Conservation (phyloP, 2,329 filamentous ascomycete genomes). For the Diaporthe velutina region DNA sequence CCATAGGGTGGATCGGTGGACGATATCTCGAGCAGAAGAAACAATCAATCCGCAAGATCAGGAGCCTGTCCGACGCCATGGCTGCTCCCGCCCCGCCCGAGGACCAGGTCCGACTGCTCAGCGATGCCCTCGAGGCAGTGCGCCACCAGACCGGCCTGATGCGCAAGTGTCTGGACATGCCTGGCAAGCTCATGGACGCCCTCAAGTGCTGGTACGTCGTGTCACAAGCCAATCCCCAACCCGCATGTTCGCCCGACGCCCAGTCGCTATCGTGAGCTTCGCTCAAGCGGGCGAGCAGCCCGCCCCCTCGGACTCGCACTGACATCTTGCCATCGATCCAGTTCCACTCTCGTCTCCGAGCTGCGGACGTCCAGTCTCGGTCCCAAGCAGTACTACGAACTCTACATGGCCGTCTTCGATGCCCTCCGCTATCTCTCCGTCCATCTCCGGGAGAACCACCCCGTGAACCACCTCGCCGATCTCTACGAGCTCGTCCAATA, state of each 20-base stretch:
- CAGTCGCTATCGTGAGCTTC: conserved; percentile 2
- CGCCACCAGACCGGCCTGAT: conserved; percentile 97
- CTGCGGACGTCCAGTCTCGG: conserved; percentile 95
- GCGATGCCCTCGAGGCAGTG: conserved; percentile 96
- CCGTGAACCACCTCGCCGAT: conserved; percentile 97
- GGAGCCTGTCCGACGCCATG: conserved; percentile 45
- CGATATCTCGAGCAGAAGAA: conserved; percentile 34
- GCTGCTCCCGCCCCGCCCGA: conserved; percentile 74
- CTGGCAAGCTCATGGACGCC: conserved; percentile 99
- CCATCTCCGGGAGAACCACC: conserved; percentile 96
- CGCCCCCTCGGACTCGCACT: conserved; percentile 8
- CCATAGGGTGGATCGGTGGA: conserved; percentile 34
- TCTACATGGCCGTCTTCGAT: conserved; percentile 99
- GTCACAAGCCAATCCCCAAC: not conserved
- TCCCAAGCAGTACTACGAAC: conserved; percentile 99
- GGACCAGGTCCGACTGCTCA: conserved; percentile 91
- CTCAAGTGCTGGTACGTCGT: conserved; percentile 94
- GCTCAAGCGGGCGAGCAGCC: not conserved
- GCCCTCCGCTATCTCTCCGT: conserved; percentile 95
- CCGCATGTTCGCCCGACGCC: conserved; percentile 32
- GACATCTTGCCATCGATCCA: conserved; percentile 53
- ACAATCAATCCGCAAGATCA: conserved; percentile 29
- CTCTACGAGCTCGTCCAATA: conserved; percentile 98
- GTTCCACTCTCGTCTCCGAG: conserved; percentile 98
- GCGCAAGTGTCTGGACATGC: conserved; percentile 97